phyloP scores from a whole-genome alignment of 148 eudicot genomes.

The Linanthus parryae region DNA sequence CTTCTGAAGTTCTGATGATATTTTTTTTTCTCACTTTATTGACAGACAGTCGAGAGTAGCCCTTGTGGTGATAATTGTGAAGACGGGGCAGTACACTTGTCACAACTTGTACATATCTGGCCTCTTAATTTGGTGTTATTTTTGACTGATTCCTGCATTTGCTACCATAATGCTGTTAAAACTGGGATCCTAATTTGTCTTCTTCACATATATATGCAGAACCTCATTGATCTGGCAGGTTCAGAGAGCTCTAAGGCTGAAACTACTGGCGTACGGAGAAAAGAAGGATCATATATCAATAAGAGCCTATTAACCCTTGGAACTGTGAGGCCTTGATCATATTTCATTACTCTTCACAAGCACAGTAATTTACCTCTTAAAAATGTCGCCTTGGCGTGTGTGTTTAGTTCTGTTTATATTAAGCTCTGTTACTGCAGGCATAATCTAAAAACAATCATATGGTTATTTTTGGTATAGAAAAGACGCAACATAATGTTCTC shows the following conservation, averaged over 20 bases:
- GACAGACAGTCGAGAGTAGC: slow-evolving; percentile 97
- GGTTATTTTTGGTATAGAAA: no score
- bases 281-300: slow-evolving; percentile 96
- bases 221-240: slow-evolving; percentile 99
- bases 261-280: slow-evolving; percentile 86
- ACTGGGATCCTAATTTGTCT: slow-evolving; percentile 1
- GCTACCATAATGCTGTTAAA: background rate
- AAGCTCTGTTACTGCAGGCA: background rate
- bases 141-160: background rate
- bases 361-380: slow-evolving; percentile 12
- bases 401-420: no score
- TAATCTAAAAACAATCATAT: no score
- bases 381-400: slow-evolving; percentile 4
- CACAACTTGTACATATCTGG: slow-evolving; percentile 67
- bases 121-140: slow-evolving; percentile 1
- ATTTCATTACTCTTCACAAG: slow-evolving; percentile 13
- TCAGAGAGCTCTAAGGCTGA: slow-evolving; percentile 99
- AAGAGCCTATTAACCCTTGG: slow-evolving; percentile 97
- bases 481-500: no score
- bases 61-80: slow-evolving; percentile 79
- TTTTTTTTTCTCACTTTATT: slow-evolving; percentile 14
- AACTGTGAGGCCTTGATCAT: slow-evolving; percentile 66
- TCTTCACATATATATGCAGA: slow-evolving; percentile 66
- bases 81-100: slow-evolving; percentile 86
- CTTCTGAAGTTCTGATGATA: background rate